Conservation (phyloP, 2,329 filamentous ascomycete species). For the Alternaria triticimaculans region DNA sequence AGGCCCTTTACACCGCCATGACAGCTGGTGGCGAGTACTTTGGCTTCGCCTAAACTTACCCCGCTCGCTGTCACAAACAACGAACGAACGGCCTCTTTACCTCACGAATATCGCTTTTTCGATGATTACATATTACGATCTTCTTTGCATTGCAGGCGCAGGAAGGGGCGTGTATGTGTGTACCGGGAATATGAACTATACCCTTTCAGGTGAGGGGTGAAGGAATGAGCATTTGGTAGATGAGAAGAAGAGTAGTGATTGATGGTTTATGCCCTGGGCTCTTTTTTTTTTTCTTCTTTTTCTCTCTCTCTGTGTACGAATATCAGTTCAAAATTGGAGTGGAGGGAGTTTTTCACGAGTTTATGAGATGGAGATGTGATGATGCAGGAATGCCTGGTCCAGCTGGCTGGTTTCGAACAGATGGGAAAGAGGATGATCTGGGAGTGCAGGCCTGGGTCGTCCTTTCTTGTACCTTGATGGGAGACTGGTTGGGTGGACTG, state of each 20-base stretch:
- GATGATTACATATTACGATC: slow-evolving; percentile 23
- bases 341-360: neutral
- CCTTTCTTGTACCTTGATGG: neutral
- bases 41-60: slow-evolving; percentile 79
- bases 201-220: neutral
- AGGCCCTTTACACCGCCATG: slow-evolving; percentile 91
- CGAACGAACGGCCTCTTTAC: neutral
- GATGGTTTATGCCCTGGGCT: neutral
- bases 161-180: slow-evolving; percentile 5
- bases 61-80: neutral
- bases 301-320: slow-evolving; percentile 27
- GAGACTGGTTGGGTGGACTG: neutral
- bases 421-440: slow-evolving; percentile 12
- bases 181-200: slow-evolving; percentile 13
- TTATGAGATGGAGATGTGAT: slow-evolving; percentile 1
- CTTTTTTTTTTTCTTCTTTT: neutral
- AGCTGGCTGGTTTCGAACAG: neutral
- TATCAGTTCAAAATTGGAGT: slow-evolving; percentile 18
- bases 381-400: neutral
- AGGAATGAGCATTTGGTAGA: slow-evolving; percentile 6
- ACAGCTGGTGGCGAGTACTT: slow-evolving; percentile 98
- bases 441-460: slow-evolving; percentile 43
- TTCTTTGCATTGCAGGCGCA: slow-evolving; percentile 43
- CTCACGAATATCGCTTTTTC: slow-evolving; percentile 8
- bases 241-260: neutral